Evolutionary conservation across 2,329 filamentous ascomycete genomes (phyloP).

Genomic region (Fusarium hainanense): DNA sequence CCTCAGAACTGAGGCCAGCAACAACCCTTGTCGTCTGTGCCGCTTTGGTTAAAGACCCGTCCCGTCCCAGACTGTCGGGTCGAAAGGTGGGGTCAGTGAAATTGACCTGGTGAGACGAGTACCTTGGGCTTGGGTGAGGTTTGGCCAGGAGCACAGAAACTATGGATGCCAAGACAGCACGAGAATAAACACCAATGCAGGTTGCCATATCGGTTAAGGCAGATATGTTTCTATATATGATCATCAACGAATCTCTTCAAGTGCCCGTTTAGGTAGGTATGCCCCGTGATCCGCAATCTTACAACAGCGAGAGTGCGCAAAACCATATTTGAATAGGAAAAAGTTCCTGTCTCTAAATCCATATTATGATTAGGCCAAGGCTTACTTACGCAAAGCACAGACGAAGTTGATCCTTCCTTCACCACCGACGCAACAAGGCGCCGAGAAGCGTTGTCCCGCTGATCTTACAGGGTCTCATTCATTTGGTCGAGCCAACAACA

Average conservation of each 20-base stretch:
- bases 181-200: background rate
- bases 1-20: slow-evolving; percentile 42
- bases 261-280: background rate
- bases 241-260: background rate
- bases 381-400: slow-evolving; percentile 5
- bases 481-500: slow-evolving; percentile 32
- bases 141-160: slow-evolving; percentile 15
- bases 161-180: background rate
- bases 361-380: slow-evolving; percentile 25
- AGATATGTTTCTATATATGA: background rate
- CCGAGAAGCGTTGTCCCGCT: slow-evolving; percentile 29
- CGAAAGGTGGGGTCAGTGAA: slow-evolving; percentile 37
- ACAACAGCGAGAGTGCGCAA: background rate
- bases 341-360: background rate
- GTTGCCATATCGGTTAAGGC: background rate
- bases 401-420: slow-evolving; percentile 25
- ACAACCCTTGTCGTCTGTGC: slow-evolving; percentile 39
- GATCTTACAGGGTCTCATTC: slow-evolving; percentile 30
- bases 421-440: slow-evolving; percentile 36
- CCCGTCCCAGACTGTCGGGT: slow-evolving; percentile 46
- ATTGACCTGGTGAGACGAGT: slow-evolving; percentile 39
- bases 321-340: background rate
- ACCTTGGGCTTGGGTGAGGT: slow-evolving; percentile 18
- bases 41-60: slow-evolving; percentile 40
- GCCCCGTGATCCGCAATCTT: background rate